Base-by-base conservation (phyloP, 2,329 filamentous ascomycete species). In the Botryotinia narcissicola region DNA sequence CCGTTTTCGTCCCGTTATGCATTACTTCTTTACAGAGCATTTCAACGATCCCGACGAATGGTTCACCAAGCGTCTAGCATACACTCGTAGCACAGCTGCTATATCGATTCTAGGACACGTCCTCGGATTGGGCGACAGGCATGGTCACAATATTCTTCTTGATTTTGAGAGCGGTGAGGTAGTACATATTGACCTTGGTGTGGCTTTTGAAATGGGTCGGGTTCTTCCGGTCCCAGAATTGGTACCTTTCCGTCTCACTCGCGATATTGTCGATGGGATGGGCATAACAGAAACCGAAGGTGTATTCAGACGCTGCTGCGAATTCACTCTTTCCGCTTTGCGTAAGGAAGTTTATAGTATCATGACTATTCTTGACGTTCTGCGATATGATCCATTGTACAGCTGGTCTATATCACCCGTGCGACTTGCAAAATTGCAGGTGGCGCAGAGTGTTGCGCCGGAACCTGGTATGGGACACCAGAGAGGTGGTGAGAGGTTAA, bases 341-440 rank as follows among this genome's bases (percentile, higher is more conserved):
- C 91, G 96, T n/a, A 93, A 97, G 79, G 96, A 99, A 81, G 93
- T 93, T 20, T 97, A 97, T 81, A 95, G 92, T 62, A 99, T 99
- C 84, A 98, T 98, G 95, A 98, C 96, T 0, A 94, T 99, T 71
- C 89, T 99, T 32, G 97, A 99, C 80, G 97, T 99, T 35, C 85
- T 99, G 74, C 92, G 97, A n/a, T 98, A 98, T 83, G 96, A 99
- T 85, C 97, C 96, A 1, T 84, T 99, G 75, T 97, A 98, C 82
- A 96, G 91, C 75, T 99, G 96, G 96, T 95, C 93, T 51, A 91
- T 98, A 73, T 96, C 93, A 18, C 90, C 90, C 0, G 84, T 91
- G 48, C 86, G 90, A 32, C 83, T 91, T 73, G 88, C 89, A 59
- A 91, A 90, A 79, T 82, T 92, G 72, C 90, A 91, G 79, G 88